Conservation (phyloP, 306 rosid species). For the Alnus glutinosa region DNA sequence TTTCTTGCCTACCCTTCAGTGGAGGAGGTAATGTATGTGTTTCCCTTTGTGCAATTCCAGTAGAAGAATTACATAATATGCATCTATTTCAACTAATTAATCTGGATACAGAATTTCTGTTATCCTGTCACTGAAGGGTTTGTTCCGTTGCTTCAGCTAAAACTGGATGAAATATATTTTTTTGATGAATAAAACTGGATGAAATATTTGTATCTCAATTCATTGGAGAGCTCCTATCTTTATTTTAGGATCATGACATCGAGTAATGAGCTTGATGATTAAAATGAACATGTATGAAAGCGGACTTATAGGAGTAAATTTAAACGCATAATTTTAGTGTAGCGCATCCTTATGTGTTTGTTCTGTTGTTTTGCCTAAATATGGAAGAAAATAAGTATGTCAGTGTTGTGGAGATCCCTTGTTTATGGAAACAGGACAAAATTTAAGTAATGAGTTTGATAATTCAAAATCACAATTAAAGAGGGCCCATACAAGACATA, state of each 20-base stretch:
- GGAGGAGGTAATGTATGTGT: not conserved
- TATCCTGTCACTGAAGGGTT: not conserved
- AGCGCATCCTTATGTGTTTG: not conserved
- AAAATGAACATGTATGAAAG: not conserved
- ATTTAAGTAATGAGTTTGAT: constrained; percentile 1
- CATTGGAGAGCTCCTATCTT: not conserved
- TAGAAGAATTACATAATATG: not conserved
- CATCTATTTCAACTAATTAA: not conserved
- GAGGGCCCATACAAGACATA: not conserved
- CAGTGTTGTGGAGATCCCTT: not conserved
- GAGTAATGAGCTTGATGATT: not conserved
- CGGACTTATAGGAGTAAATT: not conserved
- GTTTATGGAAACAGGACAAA: not conserved
- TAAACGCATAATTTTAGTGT: not conserved
- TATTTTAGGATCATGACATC: not conserved
- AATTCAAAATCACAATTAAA: not conserved
- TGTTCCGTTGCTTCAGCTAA: not conserved
- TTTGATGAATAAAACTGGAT: no score
- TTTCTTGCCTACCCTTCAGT: not conserved
- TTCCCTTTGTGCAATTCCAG: not conserved
- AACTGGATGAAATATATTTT: not conserved
- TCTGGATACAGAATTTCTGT: not conserved
- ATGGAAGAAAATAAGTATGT: not conserved
- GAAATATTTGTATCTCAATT: not conserved
- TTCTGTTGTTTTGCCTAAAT: not conserved